Percentiles rank a stretch among this genome's conserved stretches.
Evolutionary conservation across 139 green algal species (phyloP).

Genomic region (Chlorella sp.): DNA sequence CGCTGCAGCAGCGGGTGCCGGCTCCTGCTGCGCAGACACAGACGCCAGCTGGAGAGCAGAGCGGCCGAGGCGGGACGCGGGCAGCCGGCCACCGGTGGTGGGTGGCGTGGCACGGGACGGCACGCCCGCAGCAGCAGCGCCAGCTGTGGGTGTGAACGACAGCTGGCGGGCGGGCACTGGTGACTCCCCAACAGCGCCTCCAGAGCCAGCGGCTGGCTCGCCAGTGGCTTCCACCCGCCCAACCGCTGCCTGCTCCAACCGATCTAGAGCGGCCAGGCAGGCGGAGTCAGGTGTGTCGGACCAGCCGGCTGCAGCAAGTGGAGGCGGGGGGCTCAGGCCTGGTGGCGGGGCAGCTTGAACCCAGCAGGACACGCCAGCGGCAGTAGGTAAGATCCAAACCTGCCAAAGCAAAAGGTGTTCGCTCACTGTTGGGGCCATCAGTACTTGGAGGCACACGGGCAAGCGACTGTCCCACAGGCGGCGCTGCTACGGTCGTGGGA

Average conservation of each 20-base stretch:
- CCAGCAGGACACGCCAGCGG: not conserved
- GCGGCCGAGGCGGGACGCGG: conserved; percentile 23
- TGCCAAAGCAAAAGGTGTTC: not conserved
- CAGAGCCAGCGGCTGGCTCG: too few species aligned
- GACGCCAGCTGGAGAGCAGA: conserved; percentile 5
- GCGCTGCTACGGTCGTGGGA: not conserved
- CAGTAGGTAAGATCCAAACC: not conserved
- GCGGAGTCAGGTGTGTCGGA: conserved; percentile 35
- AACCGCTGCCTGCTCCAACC: not conserved
- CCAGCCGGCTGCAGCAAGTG: conserved; percentile 17
- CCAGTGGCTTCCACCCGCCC: not conserved
- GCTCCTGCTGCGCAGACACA: not conserved
- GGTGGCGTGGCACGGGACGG: not conserved
- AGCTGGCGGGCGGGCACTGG: conserved; percentile 18
- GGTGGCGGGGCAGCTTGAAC: not conserved
- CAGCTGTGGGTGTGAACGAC: conserved; percentile 5
- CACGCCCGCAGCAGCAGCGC: not conserved
- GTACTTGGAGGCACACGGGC: not conserved
- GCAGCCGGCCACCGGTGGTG: not conserved
- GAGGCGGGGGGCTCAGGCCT: not conserved
- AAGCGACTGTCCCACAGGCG: not conserved
- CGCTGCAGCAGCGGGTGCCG: not conserved
- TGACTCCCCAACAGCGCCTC: not conserved
- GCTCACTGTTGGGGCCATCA: not conserved
- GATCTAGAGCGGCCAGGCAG: conserved; percentile 9